phyloP scores from a whole-genome alignment of 2,329 filamentous ascomycete species.

The Plenodomus tracheiphilus region DNA sequence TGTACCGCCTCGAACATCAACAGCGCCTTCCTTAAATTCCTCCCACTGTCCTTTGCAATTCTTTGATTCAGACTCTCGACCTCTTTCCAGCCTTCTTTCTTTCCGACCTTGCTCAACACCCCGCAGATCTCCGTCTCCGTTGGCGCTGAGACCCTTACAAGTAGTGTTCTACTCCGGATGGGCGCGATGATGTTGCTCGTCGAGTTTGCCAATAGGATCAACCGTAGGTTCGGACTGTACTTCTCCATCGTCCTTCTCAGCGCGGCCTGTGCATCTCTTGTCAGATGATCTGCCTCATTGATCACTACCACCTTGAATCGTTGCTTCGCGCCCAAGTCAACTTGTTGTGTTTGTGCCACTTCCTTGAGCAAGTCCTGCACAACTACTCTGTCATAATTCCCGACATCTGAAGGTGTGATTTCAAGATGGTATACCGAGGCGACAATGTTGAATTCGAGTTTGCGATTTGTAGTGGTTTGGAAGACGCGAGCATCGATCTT shows the following conservation, averaged over 20 bases:
- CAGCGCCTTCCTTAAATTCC: slow-evolving; percentile 86
- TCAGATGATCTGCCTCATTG: slow-evolving; percentile 96
- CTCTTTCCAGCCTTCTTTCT: slow-evolving; percentile 82
- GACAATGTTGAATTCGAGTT: slow-evolving; percentile 99
- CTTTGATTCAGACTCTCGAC: slow-evolving; percentile 75
- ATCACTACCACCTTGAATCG: slow-evolving; percentile 98
- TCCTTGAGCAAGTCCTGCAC: slow-evolving; percentile 96
- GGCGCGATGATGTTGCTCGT: slow-evolving; percentile 99
- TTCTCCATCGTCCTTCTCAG: slow-evolving; percentile 98
- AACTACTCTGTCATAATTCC: slow-evolving; percentile 93
- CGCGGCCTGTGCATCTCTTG: slow-evolving; percentile 91
- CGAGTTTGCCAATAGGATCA: slow-evolving; percentile 92
- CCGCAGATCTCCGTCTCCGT: slow-evolving; percentile 81
- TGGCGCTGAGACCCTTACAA: slow-evolving; percentile 90
- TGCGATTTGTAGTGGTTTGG: slow-evolving; percentile 92
- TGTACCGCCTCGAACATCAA: slow-evolving; percentile 98
- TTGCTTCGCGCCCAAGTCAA: slow-evolving; percentile 89
- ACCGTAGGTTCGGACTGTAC: slow-evolving; percentile 89
- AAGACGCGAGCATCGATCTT: slow-evolving; percentile 98
- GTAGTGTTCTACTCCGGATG: slow-evolving; percentile 85
- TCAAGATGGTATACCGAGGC: slow-evolving; percentile 97
- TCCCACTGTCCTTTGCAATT: slow-evolving; percentile 86
- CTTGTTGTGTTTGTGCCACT: slow-evolving; percentile 97
- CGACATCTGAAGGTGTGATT: slow-evolving; percentile 96
- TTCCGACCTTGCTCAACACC: slow-evolving; percentile 70